Evolutionary conservation across 139 green algal genomes (phyloP), one percentile per base, ranked within the genome.

Genomic region (Spirogloea muscicola): DNA sequence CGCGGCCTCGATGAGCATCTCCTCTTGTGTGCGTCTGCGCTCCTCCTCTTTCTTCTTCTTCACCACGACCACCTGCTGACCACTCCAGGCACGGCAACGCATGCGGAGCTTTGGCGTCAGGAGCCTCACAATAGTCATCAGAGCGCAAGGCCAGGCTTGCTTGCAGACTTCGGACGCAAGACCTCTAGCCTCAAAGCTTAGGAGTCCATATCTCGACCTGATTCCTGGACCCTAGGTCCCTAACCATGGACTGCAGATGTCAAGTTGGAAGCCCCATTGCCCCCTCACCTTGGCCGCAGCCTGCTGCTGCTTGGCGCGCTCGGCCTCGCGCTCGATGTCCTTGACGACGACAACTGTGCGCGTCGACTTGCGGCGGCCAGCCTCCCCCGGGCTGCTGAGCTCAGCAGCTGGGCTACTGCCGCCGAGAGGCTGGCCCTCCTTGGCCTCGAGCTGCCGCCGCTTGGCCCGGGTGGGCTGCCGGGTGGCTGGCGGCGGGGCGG

Each of bases 1-100:
- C 2, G 91, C 91, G 0, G 91, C 91, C 62, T 96, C 91, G 4
- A 85, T 83, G 25, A 96, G 86, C 68, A 96, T 81, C 84, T 96
- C 90, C 36, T 89, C 90, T 76, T 94, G 89, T 0, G 88, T 90
- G 33, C 89, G 57, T 10, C 76, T 78, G 4, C 76, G 51, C 38
- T 77, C 39, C 31, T 85, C 72, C 29, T 72, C 60, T 9, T 41
- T 25, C 42, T n/a, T 10, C 40, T 57, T 66, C 7, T 44, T 55
- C 49, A 40, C 40, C 3, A 52, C 38, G 59, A 42, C n/a, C 46
- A 74, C 49, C 58, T 71, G 49, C 33, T 9, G 13, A 36, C 33
- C 10, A 21, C 52, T 38, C 13, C 13, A 66, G 9, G 6, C 6
- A 73, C 16, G 31, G 44, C 6, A 42, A 49, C 60, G 18, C 13